Conservation (phyloP, 2,329 filamentous ascomycete species). For the Truncatella angustata region DNA sequence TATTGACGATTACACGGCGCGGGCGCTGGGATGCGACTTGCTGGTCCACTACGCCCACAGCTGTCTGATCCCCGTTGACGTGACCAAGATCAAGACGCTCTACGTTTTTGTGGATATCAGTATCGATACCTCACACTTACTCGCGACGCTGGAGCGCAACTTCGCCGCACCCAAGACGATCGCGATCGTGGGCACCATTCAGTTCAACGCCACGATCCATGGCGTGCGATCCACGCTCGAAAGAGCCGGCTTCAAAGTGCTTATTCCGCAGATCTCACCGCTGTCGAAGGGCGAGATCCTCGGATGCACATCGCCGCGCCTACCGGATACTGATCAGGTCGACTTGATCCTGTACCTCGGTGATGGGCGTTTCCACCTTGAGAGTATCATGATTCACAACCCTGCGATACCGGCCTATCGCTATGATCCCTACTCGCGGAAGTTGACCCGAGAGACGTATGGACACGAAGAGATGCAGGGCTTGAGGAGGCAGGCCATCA, state of each 20-base stretch:
- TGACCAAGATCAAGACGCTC: conserved; percentile 94
- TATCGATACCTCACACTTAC: conserved; percentile 85
- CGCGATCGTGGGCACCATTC: conserved; percentile 93
- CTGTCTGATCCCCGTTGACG: conserved; percentile 92
- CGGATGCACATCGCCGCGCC: conserved; percentile 87
- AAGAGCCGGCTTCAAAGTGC: conserved; percentile 76
- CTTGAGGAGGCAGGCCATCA: conserved; percentile 74
- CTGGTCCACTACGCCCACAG: conserved; percentile 97
- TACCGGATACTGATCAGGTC: conserved; percentile 57
- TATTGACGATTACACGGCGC: conserved; percentile 96
- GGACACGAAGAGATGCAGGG: conserved; percentile 88
- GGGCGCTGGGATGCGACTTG: conserved; percentile 89
- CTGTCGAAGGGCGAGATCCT: conserved; percentile 94
- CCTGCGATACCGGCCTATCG: conserved; percentile 86
- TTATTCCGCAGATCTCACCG: conserved; percentile 90
- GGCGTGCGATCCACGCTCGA: conserved; percentile 76
- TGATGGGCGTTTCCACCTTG: conserved; percentile 62
- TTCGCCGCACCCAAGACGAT: conserved; percentile 83
- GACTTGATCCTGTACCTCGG: conserved; percentile 50
- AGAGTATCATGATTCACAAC: conserved; percentile 99
- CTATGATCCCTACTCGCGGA: conserved; percentile 94
- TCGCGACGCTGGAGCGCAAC: conserved; percentile 85
- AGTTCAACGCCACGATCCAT: conserved; percentile 97
- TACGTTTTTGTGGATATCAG: conserved; percentile 98
- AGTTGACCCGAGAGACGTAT: conserved; percentile 87